Conservation (phyloP, 1,284 basidiomycete genomes). For the Moniliophthora roreri region DNA sequence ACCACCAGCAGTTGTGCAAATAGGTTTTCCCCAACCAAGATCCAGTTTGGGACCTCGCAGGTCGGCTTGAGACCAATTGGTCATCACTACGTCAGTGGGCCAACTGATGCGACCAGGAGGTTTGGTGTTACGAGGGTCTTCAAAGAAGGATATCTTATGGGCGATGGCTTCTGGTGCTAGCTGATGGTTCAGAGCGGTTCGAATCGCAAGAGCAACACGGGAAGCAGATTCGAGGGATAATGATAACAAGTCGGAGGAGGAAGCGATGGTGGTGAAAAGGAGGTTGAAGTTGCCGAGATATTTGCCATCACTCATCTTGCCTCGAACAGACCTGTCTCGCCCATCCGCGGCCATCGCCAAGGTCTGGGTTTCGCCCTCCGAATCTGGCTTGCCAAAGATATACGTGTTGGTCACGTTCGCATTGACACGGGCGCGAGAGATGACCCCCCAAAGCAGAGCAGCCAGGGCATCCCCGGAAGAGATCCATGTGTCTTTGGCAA, state of each 20-base stretch:
- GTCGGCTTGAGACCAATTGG: constrained; percentile 11
- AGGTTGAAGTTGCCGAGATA: constrained; percentile 13
- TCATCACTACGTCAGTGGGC: neutral
- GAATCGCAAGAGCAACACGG: constrained; percentile 6
- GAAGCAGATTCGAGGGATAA: neutral
- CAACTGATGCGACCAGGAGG: neutral
- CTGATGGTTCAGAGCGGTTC: constrained; percentile 1
- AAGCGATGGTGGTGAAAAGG: neutral
- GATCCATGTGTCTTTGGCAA: constrained; percentile 3
- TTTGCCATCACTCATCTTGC: neutral
- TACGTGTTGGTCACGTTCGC: too few relatives aligned
- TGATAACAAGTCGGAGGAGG: neutral
- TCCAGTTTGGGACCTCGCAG: constrained; percentile 2
- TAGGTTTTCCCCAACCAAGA: neutral
- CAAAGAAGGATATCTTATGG: constrained; percentile 6
- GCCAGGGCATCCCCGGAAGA: constrained; percentile 12
- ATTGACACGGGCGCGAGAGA: constrained; percentile 9
- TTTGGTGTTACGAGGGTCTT: too few relatives aligned
- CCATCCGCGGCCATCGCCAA: constrained; percentile 8
- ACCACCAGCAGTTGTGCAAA: too few relatives aligned
- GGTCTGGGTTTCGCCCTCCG: neutral
- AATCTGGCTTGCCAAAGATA: too few relatives aligned
- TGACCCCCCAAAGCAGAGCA: constrained; percentile 10
- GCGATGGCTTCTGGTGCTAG: constrained; percentile 4
- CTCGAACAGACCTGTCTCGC: neutral